A percentile compares a stretch with the other conserved stretches of the same genome.
phyloP scores from a whole-genome alignment of 768 basidiomycete species.

The Serpula lacrymans region DNA sequence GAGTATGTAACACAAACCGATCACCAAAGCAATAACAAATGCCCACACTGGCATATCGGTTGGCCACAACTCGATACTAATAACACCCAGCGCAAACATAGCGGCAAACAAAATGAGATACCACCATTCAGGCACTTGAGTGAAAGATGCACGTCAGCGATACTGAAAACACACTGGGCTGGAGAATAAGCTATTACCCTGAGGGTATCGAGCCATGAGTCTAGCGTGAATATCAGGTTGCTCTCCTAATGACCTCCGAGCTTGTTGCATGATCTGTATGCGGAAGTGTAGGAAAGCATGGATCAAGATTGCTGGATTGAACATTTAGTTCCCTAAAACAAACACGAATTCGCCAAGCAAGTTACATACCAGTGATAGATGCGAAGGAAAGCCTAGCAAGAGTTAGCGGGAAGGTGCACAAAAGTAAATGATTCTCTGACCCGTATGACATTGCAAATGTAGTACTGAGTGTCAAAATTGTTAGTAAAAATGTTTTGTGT shows the following conservation, averaged over 20 bases:
- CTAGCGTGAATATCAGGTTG: conserved; percentile 84
- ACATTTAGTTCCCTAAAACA: neutral
- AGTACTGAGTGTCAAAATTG: conserved; percentile 20
- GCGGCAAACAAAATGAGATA: conserved; percentile 64
- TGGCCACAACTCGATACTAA: conserved; percentile 72
- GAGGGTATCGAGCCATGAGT: conserved; percentile 71
- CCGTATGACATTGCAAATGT: conserved; percentile 29
- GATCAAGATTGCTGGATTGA: conserved; percentile 21
- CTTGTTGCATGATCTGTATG: conserved; percentile 73
- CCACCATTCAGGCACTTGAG: conserved; percentile 82
- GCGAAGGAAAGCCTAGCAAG: conserved; percentile 78
- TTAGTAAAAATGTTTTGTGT: too few relatives aligned
- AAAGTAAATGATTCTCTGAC: too few relatives aligned
- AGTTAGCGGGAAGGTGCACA: conserved; percentile 19
- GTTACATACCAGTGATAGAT: conserved; percentile 61
- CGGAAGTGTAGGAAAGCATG: conserved; percentile 59
- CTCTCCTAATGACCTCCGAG: conserved; percentile 66
- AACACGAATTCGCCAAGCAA: neutral
- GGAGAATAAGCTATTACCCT: conserved; percentile 15
- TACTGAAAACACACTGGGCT: neutral
- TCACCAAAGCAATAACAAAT: conserved; percentile 65
- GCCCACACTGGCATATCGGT: conserved; percentile 66
- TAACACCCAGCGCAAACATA: conserved; percentile 67
- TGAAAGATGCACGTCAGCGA: neutral
- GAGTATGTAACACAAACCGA: conserved; percentile 28